Base-by-base conservation (phyloP, 805 yeast genomes). In the Ogataea paraovalis region DNA sequence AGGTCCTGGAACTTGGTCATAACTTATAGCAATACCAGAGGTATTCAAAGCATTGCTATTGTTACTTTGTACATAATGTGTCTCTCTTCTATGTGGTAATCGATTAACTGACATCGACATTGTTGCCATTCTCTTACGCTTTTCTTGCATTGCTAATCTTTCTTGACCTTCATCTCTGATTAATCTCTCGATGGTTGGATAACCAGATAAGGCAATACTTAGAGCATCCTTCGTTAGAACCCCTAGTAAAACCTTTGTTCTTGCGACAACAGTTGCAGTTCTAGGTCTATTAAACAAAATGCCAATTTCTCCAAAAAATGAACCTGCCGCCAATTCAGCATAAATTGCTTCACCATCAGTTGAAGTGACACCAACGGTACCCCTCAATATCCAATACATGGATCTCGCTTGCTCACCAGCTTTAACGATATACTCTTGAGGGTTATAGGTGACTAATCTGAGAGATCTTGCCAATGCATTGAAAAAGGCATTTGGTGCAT, bases 91-190 rank as follows among this genome's bases (percentile, higher is more conserved):
- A 14, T 46, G 50, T 13, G 46, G 45, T 20, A 45, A 34, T 23
- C 49, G 22, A 28, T 45, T 50, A 5, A 58, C 51, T 16, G 56
- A 52, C 14, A 57, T 51, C 22, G 64, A 58, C 19, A 64, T 50
- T 23, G 71, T 65, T 13, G 74, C 75, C 43, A 72, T 69, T 47
- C 74, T 66, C 51, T 73, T 75, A 57, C 80, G 72, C 61, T 83
- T 81, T 44, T 82, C 87, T 55, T 78, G 83, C 80, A 83, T 78
- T 4, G 85, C 83, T 49, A 85, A 66, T 44, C 92, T 70, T 60
- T 85, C 90, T 58, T 85, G 90, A 3, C 89, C 91, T 58, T 85
- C 92, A 61, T 85, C 88, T 51, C 91, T 69, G 39, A 85, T 83
- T 42, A 81, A 71, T 49, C 87, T 68, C 60, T 85, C 91, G 36